A percentile compares a stretch with the other conserved stretches of the same genome.
These are phyloP conservation scores for Penicillium sp. DNA, from an alignment of 2,329 filamentous ascomycete species.

Conservation along the genomic window DNA sequence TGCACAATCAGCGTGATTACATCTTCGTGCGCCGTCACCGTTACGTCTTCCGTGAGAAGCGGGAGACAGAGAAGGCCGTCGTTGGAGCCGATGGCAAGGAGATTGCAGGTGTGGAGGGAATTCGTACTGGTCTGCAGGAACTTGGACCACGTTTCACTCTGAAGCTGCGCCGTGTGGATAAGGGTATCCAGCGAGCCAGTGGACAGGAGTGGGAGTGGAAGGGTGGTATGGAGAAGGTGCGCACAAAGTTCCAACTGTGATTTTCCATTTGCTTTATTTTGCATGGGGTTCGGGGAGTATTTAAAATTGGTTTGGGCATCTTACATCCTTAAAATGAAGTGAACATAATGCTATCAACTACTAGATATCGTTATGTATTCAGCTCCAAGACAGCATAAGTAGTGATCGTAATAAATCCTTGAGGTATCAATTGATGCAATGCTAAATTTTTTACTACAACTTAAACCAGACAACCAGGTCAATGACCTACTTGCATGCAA, in stretches of 20 bases:
- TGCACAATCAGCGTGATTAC: conserved; percentile 95
- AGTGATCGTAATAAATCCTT: not conserved
- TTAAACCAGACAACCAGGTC: not conserved
- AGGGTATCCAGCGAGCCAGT: conserved; percentile 74
- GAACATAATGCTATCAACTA: conserved; percentile 4
- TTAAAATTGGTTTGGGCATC: conserved; percentile 13
- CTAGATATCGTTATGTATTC: not conserved
- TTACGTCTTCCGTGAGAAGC: conserved; percentile 90
- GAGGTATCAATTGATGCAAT: not conserved
- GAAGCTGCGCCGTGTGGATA: conserved; percentile 87
- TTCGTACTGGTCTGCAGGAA: conserved; percentile 86
- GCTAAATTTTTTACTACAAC: not conserved
- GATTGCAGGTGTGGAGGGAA: conserved; percentile 79
- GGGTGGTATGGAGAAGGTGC: conserved; percentile 86
- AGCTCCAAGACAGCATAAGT: not conserved
- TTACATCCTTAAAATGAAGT: conserved; percentile 7
- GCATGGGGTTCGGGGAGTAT: conserved; percentile 28
- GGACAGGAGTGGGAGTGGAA: conserved; percentile 97
- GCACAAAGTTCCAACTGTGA: conserved; percentile 89
- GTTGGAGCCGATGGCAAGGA: conserved; percentile 77
- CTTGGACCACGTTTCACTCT: conserved; percentile 79
- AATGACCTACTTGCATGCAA: conserved; percentile 5
- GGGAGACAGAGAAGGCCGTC: conserved; percentile 81
- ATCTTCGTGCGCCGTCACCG: conserved; percentile 89
- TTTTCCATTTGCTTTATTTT: conserved; percentile 18